Base-by-base conservation (phyloP, 1,284 basidiomycete genomes). In the Ganoderma lucidum region DNA sequence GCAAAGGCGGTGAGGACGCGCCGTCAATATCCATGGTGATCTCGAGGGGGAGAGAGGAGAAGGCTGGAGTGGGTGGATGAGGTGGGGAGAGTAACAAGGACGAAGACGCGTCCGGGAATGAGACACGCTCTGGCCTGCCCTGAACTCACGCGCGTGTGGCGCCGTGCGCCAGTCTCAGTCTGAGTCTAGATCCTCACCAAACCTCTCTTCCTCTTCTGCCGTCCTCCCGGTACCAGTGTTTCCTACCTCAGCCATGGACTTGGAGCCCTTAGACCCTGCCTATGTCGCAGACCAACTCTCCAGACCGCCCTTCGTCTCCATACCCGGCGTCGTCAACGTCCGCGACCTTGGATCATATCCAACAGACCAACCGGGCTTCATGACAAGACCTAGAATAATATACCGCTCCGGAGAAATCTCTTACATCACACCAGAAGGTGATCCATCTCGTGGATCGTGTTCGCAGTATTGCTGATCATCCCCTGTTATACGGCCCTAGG, bases 391-490 rank as follows among this genome's bases (percentile, higher is more conserved):
- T 2, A 79, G 82, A 17, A 84, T 86, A 69, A 78, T 90, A 17
- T 90, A 86, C 76, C 90, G 93, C 62, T 87, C 90, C 41, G 92
- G 89, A 66, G 92, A 94, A 75, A 75, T 94, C 14, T 90, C 91
- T 9, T 77, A 84, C 30, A 88, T 93, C 56, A 92, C 88, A 9
- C 84, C 88, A 65, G 84, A 90, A 81, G 92, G 92, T 88, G 69
- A 64, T 55, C 44, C 64, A 60, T 61, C 45, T 41, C 64, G 66
- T 30, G 61, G 56, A 48, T 55, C 32, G 28, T 15, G 19, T 41
- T 53, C 55, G 2, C 9, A 59, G 39, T 23, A 35, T 23, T 19
- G 14, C 41, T 44, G 4, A 61, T 23, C 12, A 23, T 23, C 59
- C n/a, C 19, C 12, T 12, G 8, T 41, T n/a, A 6, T 58, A 4